These are phyloP conservation scores for Albugo candida DNA, from an alignment of 352 stramenopile species.

Conservation along the genomic window DNA sequence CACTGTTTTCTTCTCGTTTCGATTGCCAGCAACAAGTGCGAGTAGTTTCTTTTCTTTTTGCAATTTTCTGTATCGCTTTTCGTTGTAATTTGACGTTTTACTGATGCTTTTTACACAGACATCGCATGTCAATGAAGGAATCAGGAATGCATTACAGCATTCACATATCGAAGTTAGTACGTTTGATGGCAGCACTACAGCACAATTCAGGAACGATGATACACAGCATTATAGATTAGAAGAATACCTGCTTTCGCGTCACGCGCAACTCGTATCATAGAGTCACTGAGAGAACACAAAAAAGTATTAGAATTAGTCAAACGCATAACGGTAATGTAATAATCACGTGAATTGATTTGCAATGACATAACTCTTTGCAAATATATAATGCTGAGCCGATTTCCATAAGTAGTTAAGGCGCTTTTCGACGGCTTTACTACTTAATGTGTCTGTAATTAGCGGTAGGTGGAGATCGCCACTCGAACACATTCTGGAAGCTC, in stretches of 20 bases:
- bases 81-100: slow-evolving; percentile 4
- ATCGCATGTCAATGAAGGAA: slow-evolving; percentile 34
- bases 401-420: slow-evolving; percentile 49
- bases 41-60: neutral
- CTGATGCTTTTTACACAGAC: slow-evolving; percentile 27
- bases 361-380: slow-evolving; percentile 12
- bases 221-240: neutral
- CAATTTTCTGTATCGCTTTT: neutral
- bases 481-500: neutral
- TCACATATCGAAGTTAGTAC: slow-evolving; percentile 55
- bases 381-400: slow-evolving; percentile 25
- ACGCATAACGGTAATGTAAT: too few species aligned
- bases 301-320: neutral
- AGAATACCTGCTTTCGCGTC: neutral
- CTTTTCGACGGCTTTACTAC: slow-evolving; percentile 14
- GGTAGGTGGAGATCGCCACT: neutral
- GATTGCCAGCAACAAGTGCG: neutral
- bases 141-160: slow-evolving; percentile 27
- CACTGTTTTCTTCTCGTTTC: slow-evolving; percentile 2
- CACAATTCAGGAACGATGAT: neutral
- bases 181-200: slow-evolving; percentile 15
- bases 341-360: slow-evolving; percentile 26
- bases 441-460: neutral
- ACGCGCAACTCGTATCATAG: slow-evolving; percentile 29
- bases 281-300: slow-evolving; percentile 13